These are phyloP conservation scores for Tulasnella sp. DNA, from an alignment of 768 basidiomycete genomes.

Conservation along the genomic window DNA sequence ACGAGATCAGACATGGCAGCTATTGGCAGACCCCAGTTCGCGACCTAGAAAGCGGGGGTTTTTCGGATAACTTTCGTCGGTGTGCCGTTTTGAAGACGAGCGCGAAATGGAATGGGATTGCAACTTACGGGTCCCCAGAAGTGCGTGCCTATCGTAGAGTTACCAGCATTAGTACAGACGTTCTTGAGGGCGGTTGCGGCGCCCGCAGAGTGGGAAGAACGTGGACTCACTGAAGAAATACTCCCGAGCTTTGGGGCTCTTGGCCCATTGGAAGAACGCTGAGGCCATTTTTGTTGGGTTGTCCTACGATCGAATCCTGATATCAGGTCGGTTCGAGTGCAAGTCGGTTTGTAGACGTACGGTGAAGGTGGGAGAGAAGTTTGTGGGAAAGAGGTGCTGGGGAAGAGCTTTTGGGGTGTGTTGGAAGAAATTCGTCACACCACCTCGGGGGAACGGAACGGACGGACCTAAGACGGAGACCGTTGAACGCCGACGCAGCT, in stretches of 20 bases:
- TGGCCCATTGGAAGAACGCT: slow-evolving; percentile 78
- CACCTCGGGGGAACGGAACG: neutral
- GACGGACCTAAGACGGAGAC: neutral
- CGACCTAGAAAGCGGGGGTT: slow-evolving; percentile 44
- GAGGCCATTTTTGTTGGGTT: slow-evolving; percentile 47
- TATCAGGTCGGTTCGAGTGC: too few species aligned
- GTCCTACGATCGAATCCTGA: neutral
- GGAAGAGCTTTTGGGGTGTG: neutral
- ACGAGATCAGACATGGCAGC: slow-evolving; percentile 82
- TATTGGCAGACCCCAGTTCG: slow-evolving; percentile 96
- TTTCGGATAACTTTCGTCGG: neutral
- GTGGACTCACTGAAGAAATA: slow-evolving; percentile 93
- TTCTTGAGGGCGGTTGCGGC: slow-evolving; percentile 13
- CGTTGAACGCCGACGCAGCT: neutral
- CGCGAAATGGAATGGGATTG: neutral
- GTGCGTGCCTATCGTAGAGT: slow-evolving; percentile 58
- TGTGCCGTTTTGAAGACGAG: neutral
- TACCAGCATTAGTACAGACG: slow-evolving; percentile 1
- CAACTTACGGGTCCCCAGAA: slow-evolving; percentile 91
- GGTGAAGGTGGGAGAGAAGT: neutral
- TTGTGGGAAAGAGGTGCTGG: neutral
- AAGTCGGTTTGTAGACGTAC: too few species aligned
- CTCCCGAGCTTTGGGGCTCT: slow-evolving; percentile 80
- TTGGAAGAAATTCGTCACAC: neutral
- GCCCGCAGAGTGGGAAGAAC: neutral